Evolutionary conservation across 2,329 filamentous ascomycete species (phyloP).

Genomic region (Laburnicola sp.): DNA sequence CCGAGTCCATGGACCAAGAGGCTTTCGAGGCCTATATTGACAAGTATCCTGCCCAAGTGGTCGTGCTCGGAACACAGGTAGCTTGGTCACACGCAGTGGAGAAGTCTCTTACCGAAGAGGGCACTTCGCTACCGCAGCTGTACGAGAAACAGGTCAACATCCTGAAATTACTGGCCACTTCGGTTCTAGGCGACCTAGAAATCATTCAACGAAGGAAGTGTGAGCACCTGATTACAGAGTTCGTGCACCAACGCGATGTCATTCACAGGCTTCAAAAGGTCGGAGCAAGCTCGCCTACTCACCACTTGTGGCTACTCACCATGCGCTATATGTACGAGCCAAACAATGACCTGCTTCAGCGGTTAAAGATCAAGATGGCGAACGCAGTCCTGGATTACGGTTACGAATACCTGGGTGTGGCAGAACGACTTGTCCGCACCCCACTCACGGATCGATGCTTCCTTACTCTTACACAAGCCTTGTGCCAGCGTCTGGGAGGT

Average conservation of each 20-base stretch:
- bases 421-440: conserved; percentile 92
- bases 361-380: conserved; percentile 91
- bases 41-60: conserved; percentile 88
- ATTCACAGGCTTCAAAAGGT: conserved; percentile 82
- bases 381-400: conserved; percentile 95
- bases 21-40: conserved; percentile 80
- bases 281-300: conserved; percentile 72
- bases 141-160: conserved; percentile 84
- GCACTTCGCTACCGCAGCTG: conserved; percentile 67
- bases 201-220: conserved; percentile 91
- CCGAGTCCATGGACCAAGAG: conserved; percentile 68
- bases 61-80: conserved; percentile 89
- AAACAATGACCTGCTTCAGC: conserved; percentile 78
- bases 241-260: conserved; percentile 93
- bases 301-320: conserved; percentile 91
- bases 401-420: conserved; percentile 96
- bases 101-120: conserved; percentile 71
- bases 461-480: conserved; percentile 91
- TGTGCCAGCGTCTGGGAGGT: conserved; percentile 92
- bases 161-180: conserved; percentile 81
- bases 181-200: conserved; percentile 86
- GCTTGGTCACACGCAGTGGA: conserved; percentile 92
- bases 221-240: conserved; percentile 98
- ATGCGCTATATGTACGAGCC: conserved; percentile 93
- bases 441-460: conserved; percentile 98